A percentile compares a stretch with the other conserved stretches of the same genome.
Conservation (phyloP, 805 yeast species). For the Yarrowia hollandica region DNA sequence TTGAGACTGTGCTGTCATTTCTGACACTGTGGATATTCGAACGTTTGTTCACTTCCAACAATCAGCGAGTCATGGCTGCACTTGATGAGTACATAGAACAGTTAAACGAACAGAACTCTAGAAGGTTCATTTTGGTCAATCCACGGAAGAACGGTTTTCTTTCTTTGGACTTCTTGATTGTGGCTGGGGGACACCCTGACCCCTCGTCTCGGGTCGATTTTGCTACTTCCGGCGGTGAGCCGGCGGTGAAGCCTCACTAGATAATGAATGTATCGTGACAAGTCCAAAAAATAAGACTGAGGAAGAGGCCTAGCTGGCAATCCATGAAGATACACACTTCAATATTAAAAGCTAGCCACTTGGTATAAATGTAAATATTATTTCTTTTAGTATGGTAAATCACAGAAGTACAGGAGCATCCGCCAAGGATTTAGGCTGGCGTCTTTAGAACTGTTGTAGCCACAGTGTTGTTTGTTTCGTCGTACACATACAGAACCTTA, state of each 20-base stretch:
- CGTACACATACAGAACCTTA: conserved; percentile 3
- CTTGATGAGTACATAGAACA: conserved; percentile 16
- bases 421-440: neutral
- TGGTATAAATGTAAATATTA: too few relatives aligned
- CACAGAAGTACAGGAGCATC: too few relatives aligned
- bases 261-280: too few relatives aligned
- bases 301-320: too few relatives aligned
- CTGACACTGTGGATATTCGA: conserved; percentile 15
- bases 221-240: too few relatives aligned
- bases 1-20: conserved; percentile 16
- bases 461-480: conserved; percentile 10
- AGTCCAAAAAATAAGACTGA: too few relatives aligned
- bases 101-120: neutral
- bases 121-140: neutral
- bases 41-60: neutral
- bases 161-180: conserved; percentile 23
- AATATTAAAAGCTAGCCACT: too few relatives aligned
- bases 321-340: too few relatives aligned
- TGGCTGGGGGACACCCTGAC: too few relatives aligned
- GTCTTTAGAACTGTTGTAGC: neutral
- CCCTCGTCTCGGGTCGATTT: too few relatives aligned
- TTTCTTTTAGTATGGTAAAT: too few relatives aligned
- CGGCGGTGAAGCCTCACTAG: too few relatives aligned
- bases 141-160: conserved; percentile 15
- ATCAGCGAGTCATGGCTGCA: neutral